Percentiles rank a stretch among this genome's conserved stretches.
These are phyloP conservation scores for Solanum virginianum DNA, from an alignment of 257 asterid species.

Conservation along the genomic window DNA sequence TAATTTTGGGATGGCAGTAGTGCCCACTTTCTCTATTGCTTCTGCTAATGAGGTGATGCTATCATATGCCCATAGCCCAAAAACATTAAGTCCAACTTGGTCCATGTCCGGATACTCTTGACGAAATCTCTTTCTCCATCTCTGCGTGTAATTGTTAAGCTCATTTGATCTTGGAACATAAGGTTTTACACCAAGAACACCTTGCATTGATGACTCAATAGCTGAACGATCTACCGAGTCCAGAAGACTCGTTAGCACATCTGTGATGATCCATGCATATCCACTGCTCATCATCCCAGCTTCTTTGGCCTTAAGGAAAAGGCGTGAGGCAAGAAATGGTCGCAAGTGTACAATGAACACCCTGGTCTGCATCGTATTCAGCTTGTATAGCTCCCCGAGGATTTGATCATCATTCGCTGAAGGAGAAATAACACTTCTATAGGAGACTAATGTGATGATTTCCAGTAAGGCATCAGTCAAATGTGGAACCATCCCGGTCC, in stretches of 20 bases:
- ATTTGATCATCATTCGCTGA: conserved; percentile 22
- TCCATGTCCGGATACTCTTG: conserved; percentile 27
- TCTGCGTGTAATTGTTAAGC: conserved; percentile 6
- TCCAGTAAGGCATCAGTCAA: conserved; percentile 17
- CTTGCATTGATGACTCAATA: conserved; percentile 40
- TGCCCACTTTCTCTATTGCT: conserved; percentile 15
- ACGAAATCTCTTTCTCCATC: conserved; percentile 32
- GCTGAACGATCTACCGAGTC: conserved; percentile 12
- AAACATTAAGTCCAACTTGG: conserved; percentile 15
- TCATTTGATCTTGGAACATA: conserved; percentile 18
- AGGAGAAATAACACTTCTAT: conserved; percentile 22
- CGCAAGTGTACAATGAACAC: conserved; percentile 36
- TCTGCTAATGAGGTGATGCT: conserved; percentile 14
- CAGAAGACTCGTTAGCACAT: conserved; percentile 24
- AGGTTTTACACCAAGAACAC: conserved; percentile 40
- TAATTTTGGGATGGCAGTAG: neutral
- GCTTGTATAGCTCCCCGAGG: conserved; percentile 11
- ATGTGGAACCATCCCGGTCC: conserved; percentile 27
- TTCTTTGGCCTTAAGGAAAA: conserved; percentile 21
- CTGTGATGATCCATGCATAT: conserved; percentile 42
- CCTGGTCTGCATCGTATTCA: conserved; percentile 31
- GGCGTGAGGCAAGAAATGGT: conserved; percentile 24
- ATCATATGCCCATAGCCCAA: conserved; percentile 49
- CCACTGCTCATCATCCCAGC: conserved; percentile 36
- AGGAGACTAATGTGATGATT: conserved; percentile 6